These are phyloP conservation scores for Hypoxylon sp. DNA, from an alignment of 2,329 filamentous ascomycete genomes.

Conservation along the genomic window DNA sequence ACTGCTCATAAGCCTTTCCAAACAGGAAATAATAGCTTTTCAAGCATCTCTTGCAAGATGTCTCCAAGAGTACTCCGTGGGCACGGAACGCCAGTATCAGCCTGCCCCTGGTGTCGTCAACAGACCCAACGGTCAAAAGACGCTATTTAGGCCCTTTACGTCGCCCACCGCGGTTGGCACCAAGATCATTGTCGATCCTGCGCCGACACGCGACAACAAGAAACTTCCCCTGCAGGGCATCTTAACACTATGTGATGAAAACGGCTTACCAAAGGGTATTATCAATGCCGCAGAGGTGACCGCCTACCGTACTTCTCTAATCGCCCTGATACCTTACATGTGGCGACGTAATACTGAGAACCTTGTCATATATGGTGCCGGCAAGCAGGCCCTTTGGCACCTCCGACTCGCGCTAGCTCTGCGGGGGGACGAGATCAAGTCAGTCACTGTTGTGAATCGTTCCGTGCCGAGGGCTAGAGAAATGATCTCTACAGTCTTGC, in stretches of 20 bases:
- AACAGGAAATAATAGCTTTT: not conserved
- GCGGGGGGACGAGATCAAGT: constrained; percentile 4
- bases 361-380: constrained; percentile 2
- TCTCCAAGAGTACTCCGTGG: not conserved
- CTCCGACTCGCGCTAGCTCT: constrained; percentile 4
- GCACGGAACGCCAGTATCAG: constrained; percentile 14
- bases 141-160: constrained; percentile 8
- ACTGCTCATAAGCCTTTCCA: constrained; percentile 1
- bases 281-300: constrained; percentile 10
- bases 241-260: constrained; percentile 4
- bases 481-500: not conserved
- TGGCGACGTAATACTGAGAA: constrained; percentile 6
- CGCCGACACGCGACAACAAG: not conserved
- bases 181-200: constrained; percentile 13
- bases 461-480: constrained; percentile 2
- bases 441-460: constrained; percentile 9
- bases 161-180: constrained; percentile 6
- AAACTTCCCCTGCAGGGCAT: constrained; percentile 10
- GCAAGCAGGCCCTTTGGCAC: constrained; percentile 16
- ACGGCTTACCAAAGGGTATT: constrained; percentile 4
- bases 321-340: constrained; percentile 10
- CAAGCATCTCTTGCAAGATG: not conserved
- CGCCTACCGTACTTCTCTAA: constrained; percentile 14
- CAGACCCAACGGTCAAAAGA: constrained; percentile 1
- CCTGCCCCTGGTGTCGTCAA: constrained; percentile 3